phyloP scores from a whole-genome alignment of 257 asterid genomes.

The Plantago major region DNA sequence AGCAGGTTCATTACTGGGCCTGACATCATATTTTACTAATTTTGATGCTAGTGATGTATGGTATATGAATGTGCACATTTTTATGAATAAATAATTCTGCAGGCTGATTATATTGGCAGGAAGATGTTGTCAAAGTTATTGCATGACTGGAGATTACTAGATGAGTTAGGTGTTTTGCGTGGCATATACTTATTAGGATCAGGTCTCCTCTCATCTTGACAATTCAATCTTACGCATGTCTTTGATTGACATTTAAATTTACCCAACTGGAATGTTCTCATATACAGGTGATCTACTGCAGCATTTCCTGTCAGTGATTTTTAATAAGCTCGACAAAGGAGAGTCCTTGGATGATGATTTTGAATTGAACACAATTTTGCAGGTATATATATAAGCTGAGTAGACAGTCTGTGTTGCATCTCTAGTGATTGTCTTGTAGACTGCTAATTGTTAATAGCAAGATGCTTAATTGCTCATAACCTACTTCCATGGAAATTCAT shows the following conservation, averaged over 20 bases:
- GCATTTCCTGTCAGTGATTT: constrained; percentile 79
- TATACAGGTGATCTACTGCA: constrained; percentile 89
- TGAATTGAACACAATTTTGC: constrained; percentile 88
- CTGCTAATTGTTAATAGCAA: constrained; percentile 5
- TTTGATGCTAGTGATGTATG: constrained; percentile 12
- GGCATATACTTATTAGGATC: constrained; percentile 95
- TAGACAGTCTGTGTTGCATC: constrained; percentile 8
- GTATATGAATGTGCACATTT: constrained; percentile 3
- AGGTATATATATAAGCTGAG: constrained; percentile 37
- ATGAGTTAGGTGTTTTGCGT: constrained; percentile 86
- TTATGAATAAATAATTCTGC: constrained; percentile 27
- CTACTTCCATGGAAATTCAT: constrained; percentile 8
- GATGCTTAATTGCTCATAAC: constrained; percentile 15
- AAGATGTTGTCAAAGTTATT: constrained; percentile 76
- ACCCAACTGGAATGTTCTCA: constrained; percentile 20
- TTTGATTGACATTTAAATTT: not conserved
- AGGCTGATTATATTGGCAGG: constrained; percentile 90
- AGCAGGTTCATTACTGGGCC: constrained; percentile 52
- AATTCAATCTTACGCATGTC: not conserved
- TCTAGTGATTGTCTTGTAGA: constrained; percentile 8
- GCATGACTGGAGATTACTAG: constrained; percentile 82
- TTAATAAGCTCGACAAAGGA: constrained; percentile 88
- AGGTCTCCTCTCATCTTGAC: constrained; percentile 39
- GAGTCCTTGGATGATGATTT: constrained; percentile 86
- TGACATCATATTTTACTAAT: constrained; percentile 6